phyloP scores from a whole-genome alignment of 768 basidiomycete species.

The Boletellus ananiceps region DNA sequence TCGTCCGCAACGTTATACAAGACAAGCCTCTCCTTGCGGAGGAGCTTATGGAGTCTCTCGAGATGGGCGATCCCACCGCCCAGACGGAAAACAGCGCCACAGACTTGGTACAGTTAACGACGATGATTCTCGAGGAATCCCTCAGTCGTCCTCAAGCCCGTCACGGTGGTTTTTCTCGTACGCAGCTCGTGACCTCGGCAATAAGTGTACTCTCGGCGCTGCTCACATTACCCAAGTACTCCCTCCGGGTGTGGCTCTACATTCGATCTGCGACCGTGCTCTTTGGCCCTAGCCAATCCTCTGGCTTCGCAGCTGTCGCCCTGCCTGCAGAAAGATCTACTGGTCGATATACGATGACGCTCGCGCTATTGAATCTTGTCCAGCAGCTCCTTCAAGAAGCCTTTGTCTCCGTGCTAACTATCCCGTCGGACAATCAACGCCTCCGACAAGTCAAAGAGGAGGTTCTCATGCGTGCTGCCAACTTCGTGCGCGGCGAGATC shows the following conservation, averaged over 20 bases:
- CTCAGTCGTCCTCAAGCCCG: constrained; percentile 48
- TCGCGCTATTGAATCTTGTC: constrained; percentile 72
- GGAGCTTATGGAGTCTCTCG: constrained; percentile 63
- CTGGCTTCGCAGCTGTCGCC: constrained; percentile 59
- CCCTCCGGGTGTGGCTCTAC: constrained; percentile 85
- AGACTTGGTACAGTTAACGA: constrained; percentile 75
- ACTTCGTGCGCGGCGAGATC: constrained; percentile 79
- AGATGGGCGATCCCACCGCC: constrained; percentile 31
- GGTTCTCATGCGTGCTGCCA: constrained; percentile 70
- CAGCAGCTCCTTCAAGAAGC: constrained; percentile 74
- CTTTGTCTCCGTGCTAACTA: constrained; percentile 43
- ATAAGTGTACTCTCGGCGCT: constrained; percentile 79
- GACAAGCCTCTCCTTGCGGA: constrained; percentile 63
- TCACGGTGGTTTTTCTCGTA: constrained; percentile 37
- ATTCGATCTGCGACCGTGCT: constrained; percentile 74
- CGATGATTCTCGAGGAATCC: constrained; percentile 76
- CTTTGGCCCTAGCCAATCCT: constrained; percentile 57
- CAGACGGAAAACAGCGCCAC: constrained; percentile 53
- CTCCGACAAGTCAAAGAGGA: constrained; percentile 77
- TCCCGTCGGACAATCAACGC: constrained; percentile 52
- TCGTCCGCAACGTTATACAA: constrained; percentile 72
- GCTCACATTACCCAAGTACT: constrained; percentile 66
- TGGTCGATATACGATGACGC: constrained; percentile 78
- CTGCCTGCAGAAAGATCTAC: constrained; percentile 65
- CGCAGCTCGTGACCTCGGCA: constrained; percentile 70